A percentile compares a stretch with the other conserved stretches of the same genome.
These are phyloP conservation scores for Cyclotella choctawhatcheeana DNA, from an alignment of 108 stramenopile species.

Conservation along the genomic window DNA sequence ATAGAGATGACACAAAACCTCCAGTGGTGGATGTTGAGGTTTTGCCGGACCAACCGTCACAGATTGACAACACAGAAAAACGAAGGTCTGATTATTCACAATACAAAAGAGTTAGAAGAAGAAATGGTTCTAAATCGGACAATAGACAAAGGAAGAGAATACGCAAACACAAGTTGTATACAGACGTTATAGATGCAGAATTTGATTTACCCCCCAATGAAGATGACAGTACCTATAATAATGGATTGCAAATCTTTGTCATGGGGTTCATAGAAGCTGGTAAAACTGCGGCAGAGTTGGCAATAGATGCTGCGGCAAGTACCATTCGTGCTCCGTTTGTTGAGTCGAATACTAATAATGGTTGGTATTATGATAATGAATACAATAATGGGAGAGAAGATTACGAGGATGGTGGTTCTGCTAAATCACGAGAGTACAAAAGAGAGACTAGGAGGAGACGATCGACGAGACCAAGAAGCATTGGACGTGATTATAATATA, in stretches of 20 bases:
- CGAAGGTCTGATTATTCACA: neutral
- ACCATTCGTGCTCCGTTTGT: conserved; percentile 15
- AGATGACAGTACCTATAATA: conserved; percentile 19
- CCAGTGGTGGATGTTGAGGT: conserved; percentile 37
- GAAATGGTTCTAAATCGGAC: neutral
- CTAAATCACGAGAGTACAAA: too few species aligned
- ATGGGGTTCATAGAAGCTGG: conserved; percentile 53
- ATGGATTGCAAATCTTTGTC: conserved; percentile 48
- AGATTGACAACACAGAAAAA: neutral
- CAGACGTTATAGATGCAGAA: conserved; percentile 4
- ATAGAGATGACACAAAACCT: too few species aligned
- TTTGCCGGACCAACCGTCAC: neutral
- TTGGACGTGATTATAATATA: too few species aligned
- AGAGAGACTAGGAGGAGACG: too few species aligned
- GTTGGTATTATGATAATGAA: conserved; percentile 28
- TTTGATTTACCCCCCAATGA: neutral
- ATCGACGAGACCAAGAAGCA: too few species aligned
- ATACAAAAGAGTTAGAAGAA: neutral
- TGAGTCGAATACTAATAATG: conserved; percentile 7
- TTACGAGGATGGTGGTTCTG: too few species aligned
- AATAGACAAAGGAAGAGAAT: conserved; percentile 1
- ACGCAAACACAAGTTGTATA: neutral
- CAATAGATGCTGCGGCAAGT: conserved; percentile 9
- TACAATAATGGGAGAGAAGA: too few species aligned
- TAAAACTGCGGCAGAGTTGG: conserved; percentile 36